Conservation (phyloP, 2,329 filamentous ascomycete species). For the Emmonsia crescens region DNA sequence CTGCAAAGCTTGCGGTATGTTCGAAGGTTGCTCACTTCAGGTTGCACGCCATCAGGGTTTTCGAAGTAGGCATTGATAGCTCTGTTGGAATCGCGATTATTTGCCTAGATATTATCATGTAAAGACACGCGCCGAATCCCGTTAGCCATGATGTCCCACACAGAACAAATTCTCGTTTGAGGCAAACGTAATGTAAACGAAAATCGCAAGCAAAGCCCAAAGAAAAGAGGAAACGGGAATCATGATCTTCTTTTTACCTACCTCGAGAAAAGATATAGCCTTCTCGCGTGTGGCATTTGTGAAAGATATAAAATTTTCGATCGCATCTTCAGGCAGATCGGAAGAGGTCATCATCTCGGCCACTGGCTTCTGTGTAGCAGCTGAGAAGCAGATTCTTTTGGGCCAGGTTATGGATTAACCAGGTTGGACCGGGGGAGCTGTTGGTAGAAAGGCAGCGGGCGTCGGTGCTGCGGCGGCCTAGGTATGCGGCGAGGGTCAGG, state of each 20-base stretch:
- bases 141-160: neutral
- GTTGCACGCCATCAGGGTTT: conserved; percentile 26
- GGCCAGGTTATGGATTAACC: neutral
- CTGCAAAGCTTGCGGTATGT: neutral
- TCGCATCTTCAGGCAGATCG: conserved; percentile 26
- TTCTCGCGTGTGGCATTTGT: conserved; percentile 30
- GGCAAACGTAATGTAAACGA: neutral
- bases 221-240: neutral
- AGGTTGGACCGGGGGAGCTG: neutral
- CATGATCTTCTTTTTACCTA: conserved; percentile 10
- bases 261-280: conserved; percentile 33
- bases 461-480: neutral
- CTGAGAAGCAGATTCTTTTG: neutral
- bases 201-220: neutral
- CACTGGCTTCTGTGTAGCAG: neutral
- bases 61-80: conserved; percentile 40
- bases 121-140: neutral
- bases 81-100: conserved; percentile 34
- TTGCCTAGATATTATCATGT: conserved; percentile 26
- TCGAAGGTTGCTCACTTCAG: conserved; percentile 19
- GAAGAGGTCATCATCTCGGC: conserved; percentile 1
- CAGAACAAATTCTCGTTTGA: neutral
- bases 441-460: neutral
- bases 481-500: neutral
- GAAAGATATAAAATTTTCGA: conserved; percentile 31